These are phyloP conservation scores for Pyrrhoderma lamaoense DNA, from an alignment of 1,284 basidiomycete species.

Conservation along the genomic window DNA sequence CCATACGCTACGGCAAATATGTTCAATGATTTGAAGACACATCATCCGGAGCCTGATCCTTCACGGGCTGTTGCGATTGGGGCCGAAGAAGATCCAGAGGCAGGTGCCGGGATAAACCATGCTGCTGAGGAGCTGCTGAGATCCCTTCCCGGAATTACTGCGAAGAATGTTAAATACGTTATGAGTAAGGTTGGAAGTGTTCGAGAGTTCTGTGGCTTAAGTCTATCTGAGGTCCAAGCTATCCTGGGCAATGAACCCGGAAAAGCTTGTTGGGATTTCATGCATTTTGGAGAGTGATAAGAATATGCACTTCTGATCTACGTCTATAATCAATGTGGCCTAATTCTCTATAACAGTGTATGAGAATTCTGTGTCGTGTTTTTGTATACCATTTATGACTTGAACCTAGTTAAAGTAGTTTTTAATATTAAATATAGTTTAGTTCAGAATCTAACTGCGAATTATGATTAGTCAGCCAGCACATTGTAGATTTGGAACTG, in stretches of 20 bases:
- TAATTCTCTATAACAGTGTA: too few relatives aligned
- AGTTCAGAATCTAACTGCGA: too few relatives aligned
- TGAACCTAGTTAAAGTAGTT: too few relatives aligned
- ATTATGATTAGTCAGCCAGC: too few relatives aligned
- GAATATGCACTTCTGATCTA: too few relatives aligned
- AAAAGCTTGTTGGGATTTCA: constrained; percentile 71
- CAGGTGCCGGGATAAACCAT: constrained; percentile 60
- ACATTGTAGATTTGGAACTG: too few relatives aligned
- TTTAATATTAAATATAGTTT: too few relatives aligned
- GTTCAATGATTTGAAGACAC: constrained; percentile 87
- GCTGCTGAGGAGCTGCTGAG: constrained; percentile 72
- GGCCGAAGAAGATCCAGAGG: constrained; percentile 64
- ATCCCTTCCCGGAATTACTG: constrained; percentile 70
- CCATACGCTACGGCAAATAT: constrained; percentile 90
- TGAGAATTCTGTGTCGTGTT: too few relatives aligned
- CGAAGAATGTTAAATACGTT: constrained; percentile 82
- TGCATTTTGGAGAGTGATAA: constrained; percentile 58
- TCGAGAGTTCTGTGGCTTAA: constrained; percentile 68
- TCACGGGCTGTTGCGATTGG: constrained; percentile 70
- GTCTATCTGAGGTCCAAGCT: constrained; percentile 55
- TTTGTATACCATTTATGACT: too few relatives aligned
- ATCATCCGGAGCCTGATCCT: constrained; percentile 78
- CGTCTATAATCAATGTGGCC: too few relatives aligned
- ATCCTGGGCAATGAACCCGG: constrained; percentile 82
- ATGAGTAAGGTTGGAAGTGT: constrained; percentile 76